Base-by-base conservation (phyloP, 805 yeast genomes). In the Debaryomyces tyrocola region DNA sequence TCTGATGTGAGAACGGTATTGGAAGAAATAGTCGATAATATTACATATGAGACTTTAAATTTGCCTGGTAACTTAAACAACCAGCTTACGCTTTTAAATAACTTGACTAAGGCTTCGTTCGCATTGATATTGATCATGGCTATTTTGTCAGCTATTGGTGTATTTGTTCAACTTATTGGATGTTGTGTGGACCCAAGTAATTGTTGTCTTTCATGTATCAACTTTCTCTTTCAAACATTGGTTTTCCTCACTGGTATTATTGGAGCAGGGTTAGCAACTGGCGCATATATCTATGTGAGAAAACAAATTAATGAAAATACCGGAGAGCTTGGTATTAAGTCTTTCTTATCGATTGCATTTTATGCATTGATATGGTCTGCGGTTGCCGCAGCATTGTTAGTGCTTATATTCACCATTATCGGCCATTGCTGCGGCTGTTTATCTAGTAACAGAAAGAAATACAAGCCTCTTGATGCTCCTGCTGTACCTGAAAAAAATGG, bases 351-450 rank as follows among this genome's bases (percentile, higher is more conserved):
- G 29, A 66, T 68, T 15, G 63, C 67, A 42, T 84, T 77, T 53
- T 76, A 80, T 44, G 90, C 82, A 2, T 64, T 84, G 39, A 67
- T 81, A 7, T 87, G 92, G 94, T 81, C 80, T 11, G 75, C 83
- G 1, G 77, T 74, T 2, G 84, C 63, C 12, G 80, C 82, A 6
- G 61, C 69, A 8, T 53, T 64, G n/a, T 47, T 68, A 9, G 58
- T 68, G 24, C 46, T 63, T 15, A 34, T 67, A 14, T 56, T 71
- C 51, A 62, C 66, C 44, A 58, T 67, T 29, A 55, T 73, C 37
- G 78, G 77, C 12, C 74, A 72, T 52, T 70, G 74, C 50, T 66
- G 70, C 45, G 77, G 77, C 12, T 55, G 68, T 33, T 70, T 66
- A 48, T 62, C 64, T 33, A 57, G 66, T 2, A 62, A 65, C n/a